phyloP scores from a whole-genome alignment of 805 yeast species.

The Myxozyma vanderwaltii region DNA sequence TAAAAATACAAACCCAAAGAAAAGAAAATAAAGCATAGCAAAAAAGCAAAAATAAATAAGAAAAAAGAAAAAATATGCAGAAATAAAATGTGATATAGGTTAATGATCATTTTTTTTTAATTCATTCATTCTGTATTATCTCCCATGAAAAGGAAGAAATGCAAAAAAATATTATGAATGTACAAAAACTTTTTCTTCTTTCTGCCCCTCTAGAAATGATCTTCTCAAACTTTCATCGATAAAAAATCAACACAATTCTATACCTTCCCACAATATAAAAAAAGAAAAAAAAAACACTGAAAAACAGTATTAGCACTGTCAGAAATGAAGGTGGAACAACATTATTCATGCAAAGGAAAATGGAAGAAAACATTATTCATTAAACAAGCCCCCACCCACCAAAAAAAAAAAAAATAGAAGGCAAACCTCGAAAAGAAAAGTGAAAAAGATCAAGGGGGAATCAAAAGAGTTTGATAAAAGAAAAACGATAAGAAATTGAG shows the following conservation, averaged over 20 bases:
- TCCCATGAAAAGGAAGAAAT: too few species aligned
- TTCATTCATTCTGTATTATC: not conserved
- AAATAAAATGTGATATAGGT: not conserved
- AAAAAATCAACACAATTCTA: not conserved
- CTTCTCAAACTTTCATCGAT: not conserved
- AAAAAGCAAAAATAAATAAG: not conserved
- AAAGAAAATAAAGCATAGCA: not conserved
- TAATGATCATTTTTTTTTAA: not conserved
- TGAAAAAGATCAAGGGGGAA: not conserved
- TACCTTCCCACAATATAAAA: not conserved
- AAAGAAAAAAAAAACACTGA: not conserved
- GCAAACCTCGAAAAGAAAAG: not conserved
- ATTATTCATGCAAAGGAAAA: slow-evolving; percentile 7
- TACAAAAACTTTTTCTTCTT: not conserved
- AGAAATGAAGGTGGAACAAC: too few species aligned
- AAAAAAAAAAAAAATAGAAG: not conserved
- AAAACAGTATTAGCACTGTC: not conserved
- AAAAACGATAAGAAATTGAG: not conserved
- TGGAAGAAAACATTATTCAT: slow-evolving; percentile 1
- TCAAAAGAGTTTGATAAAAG: not conserved
- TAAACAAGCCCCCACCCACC: slow-evolving; percentile 4
- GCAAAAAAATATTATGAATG: not conserved
- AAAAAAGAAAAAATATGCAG: not conserved
- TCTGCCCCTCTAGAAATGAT: not conserved
- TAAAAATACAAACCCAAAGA: slow-evolving; percentile 3